Conservation (phyloP, 768 basidiomycete genomes). For the Boletus sp. region DNA sequence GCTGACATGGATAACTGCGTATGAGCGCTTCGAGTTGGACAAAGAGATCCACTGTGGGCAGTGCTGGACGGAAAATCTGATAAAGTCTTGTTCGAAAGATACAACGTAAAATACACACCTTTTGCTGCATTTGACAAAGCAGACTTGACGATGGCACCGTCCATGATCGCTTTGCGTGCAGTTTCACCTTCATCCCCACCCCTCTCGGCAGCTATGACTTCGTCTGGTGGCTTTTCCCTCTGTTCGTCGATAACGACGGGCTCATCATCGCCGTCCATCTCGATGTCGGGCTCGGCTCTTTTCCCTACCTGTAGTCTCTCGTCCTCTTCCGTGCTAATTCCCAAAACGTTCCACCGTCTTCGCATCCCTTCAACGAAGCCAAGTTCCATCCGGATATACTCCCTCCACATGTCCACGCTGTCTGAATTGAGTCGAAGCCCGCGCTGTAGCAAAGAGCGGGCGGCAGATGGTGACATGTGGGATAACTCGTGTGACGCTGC, state of each 20-base stretch:
- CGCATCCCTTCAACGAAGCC: constrained; percentile 80
- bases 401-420: constrained; percentile 78
- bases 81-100: constrained; percentile 13
- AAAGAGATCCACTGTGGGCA: constrained; percentile 43
- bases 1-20: constrained; percentile 42
- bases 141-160: constrained; percentile 75
- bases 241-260: constrained; percentile 22
- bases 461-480: constrained; percentile 70
- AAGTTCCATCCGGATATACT: constrained; percentile 89
- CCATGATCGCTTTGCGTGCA: constrained; percentile 66
- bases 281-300: constrained; percentile 27
- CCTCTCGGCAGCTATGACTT: constrained; percentile 32
- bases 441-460: constrained; percentile 80
- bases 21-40: constrained; percentile 42
- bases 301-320: constrained; percentile 13
- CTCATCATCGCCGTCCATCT: constrained; percentile 14
- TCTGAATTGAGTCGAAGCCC: constrained; percentile 77
- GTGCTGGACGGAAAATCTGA: constrained; percentile 29
- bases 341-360: constrained; percentile 77
- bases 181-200: constrained; percentile 48
- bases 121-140: constrained; percentile 74
- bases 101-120: constrained; percentile 45
- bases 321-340: constrained; percentile 42
- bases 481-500: constrained; percentile 82
- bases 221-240: constrained; percentile 23